Base-by-base conservation (phyloP, 768 basidiomycete genomes). In the Mycena albidolilacea region DNA sequence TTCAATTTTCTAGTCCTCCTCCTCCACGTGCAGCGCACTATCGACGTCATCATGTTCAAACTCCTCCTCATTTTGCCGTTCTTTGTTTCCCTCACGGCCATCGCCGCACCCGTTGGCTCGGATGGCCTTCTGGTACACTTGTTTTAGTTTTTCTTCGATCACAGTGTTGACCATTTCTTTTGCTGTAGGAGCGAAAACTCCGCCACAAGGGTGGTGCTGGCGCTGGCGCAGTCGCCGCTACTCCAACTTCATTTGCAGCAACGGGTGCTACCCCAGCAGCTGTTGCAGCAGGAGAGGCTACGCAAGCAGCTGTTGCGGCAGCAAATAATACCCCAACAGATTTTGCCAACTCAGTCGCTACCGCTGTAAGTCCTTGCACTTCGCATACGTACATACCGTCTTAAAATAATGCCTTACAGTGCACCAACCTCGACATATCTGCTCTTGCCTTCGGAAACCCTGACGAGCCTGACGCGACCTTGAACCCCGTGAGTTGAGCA, bases 51-150 rank as follows among this genome's bases (percentile, higher is more conserved):
- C 19, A 43, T 60, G 59, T 60, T 60, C 59, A 60, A 60, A 60
- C 59, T 60, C 59, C 39, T 54, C 52, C n/a, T 60, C 59, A 60
- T 60, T 19, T 19, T 60, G 39, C 59, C 59, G 39, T 60, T 60
- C 59, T 43, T 60, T 60, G 59, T 60, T 60, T 60, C 59, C 59
- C 59, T 60, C 59, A 43, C n/a, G 59, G 59, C 59, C 59, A 60
- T 60, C 38, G 59, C 59, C 59, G 59, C 59, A 43, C 59, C 59
- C 39, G 39, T 60, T 60, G 59, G 59, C 19, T 38, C 59, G 59
- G n/a, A 43, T 43, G 39, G 59, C 39, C 59, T 60, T 60, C 38
- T 60, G 59, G 59, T 60, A 60, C 38, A n/a, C 39, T 60, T 43
- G 19, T 60, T 60, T 60, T 43, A 41, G 59, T 60, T 43, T 60